phyloP scores from a whole-genome alignment of 768 basidiomycete species.

The Suillus bovinus region DNA sequence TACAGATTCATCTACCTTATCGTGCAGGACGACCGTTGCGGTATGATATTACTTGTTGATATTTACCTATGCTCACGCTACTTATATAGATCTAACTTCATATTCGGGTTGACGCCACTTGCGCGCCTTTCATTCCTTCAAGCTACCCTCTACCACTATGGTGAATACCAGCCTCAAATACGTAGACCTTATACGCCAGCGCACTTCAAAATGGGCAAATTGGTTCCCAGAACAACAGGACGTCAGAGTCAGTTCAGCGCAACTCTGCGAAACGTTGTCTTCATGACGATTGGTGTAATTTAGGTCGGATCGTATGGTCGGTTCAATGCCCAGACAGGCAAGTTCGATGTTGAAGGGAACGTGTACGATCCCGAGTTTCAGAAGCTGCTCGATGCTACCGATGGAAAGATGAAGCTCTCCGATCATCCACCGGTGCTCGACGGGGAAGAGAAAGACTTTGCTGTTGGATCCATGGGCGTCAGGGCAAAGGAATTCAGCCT shows the following conservation, averaged over 20 bases:
- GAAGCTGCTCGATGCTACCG: constrained; percentile 16
- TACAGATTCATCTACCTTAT: background rate
- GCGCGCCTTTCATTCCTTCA: background rate
- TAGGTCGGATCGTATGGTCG: constrained; percentile 33
- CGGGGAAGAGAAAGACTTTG: constrained; percentile 23
- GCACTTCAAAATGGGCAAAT: constrained; percentile 38
- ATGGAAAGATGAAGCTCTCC: constrained; percentile 16
- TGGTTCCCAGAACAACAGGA: constrained; percentile 35
- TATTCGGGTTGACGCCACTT: background rate
- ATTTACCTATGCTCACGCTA: background rate
- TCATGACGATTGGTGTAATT: background rate
- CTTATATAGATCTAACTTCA: background rate
- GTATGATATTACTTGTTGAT: background rate
- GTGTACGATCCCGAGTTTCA: constrained; percentile 20
- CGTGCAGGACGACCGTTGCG: background rate
- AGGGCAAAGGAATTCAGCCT: constrained; percentile 17
- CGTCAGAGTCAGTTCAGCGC: constrained; percentile 26
- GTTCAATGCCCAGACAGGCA: constrained; percentile 27
- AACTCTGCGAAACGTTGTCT: background rate
- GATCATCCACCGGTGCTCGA: constrained; percentile 20
- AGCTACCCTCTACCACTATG: background rate
- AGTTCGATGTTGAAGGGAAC: constrained; percentile 29
- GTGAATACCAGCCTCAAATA: constrained; percentile 24
- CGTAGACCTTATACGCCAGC: constrained; percentile 31
- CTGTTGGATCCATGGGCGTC: constrained; percentile 24